Conservation (phyloP, 2,329 filamentous ascomycete species). For the Penicillium sp. region DNA sequence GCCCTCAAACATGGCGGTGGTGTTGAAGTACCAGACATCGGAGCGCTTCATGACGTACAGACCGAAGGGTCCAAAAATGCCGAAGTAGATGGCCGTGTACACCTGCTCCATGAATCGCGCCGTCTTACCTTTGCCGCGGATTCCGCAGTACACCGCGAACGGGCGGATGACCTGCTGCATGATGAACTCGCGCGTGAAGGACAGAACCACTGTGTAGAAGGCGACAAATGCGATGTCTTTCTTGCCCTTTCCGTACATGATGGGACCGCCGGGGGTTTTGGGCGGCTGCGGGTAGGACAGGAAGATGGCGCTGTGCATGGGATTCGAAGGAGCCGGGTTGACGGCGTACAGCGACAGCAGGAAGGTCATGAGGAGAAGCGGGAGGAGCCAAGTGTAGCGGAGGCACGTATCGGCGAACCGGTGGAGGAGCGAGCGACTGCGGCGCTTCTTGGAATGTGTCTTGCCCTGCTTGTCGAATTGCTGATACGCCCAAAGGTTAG, state of each 20-base stretch:
- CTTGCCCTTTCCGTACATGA: slow-evolving; percentile 83
- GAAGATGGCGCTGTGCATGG: slow-evolving; percentile 78
- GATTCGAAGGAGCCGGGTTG: slow-evolving; percentile 75
- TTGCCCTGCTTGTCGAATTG: slow-evolving; percentile 31
- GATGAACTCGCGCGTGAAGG: slow-evolving; percentile 91
- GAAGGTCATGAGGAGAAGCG: slow-evolving; percentile 64
- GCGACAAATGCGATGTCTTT: slow-evolving; percentile 82
- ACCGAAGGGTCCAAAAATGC: slow-evolving; percentile 74
- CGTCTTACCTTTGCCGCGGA: slow-evolving; percentile 73
- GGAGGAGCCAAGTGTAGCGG: slow-evolving; percentile 62
- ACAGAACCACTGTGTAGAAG: slow-evolving; percentile 87
- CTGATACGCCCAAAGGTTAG: slow-evolving; percentile 7
- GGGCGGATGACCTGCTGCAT: slow-evolving; percentile 88
- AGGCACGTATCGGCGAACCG: slow-evolving; percentile 44
- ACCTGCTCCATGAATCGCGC: slow-evolving; percentile 93
- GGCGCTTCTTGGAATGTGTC: slow-evolving; percentile 45
- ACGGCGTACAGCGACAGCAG: slow-evolving; percentile 68
- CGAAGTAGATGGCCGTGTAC: slow-evolving; percentile 92
- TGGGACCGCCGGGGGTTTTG: slow-evolving; percentile 46
- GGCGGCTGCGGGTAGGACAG: slow-evolving; percentile 76
- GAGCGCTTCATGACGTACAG: slow-evolving; percentile 87
- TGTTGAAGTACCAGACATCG: slow-evolving; percentile 97
- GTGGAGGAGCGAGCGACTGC: slow-evolving; percentile 42
- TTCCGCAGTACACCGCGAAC: slow-evolving; percentile 66
- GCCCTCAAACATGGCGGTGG: slow-evolving; percentile 79